A percentile compares a stretch with the other conserved stretches of the same genome.
Conservation (phyloP, 2,329 filamentous ascomycete genomes). For the Alternaria longipes region DNA sequence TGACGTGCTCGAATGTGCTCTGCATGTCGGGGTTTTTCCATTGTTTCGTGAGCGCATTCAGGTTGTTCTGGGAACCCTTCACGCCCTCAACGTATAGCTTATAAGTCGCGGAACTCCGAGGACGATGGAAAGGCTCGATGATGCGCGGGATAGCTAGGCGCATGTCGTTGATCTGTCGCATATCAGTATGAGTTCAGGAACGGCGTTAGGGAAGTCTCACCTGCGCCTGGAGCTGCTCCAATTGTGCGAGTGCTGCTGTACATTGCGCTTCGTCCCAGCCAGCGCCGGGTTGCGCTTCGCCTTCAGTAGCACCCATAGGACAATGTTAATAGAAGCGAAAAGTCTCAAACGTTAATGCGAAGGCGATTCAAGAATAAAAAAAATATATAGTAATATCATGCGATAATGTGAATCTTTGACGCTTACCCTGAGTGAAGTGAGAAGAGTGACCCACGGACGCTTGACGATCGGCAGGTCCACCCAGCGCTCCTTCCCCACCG, state of each 20-base stretch:
- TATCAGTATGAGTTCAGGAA: slow-evolving; percentile 11
- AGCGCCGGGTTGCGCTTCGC: slow-evolving; percentile 24
- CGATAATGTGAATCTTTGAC: slow-evolving; percentile 14
- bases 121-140: slow-evolving; percentile 50
- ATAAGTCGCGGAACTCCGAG: slow-evolving; percentile 47
- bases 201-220: slow-evolving; percentile 30
- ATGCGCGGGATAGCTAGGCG: slow-evolving; percentile 56
- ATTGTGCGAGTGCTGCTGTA: slow-evolving; percentile 54
- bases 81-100: slow-evolving; percentile 51
- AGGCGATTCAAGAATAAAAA: background rate
- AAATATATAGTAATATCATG: background rate
- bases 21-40: slow-evolving; percentile 53
- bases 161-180: slow-evolving; percentile 52
- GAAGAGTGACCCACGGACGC: slow-evolving; percentile 9
- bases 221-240: slow-evolving; percentile 56
- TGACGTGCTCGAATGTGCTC: slow-evolving; percentile 44
- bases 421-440: slow-evolving; percentile 16
- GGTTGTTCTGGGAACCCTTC: slow-evolving; percentile 44
- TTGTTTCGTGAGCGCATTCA: slow-evolving; percentile 49
- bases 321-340: background rate
- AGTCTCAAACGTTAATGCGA: background rate
- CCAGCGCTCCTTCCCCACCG: slow-evolving; percentile 13
- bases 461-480: slow-evolving; percentile 19
- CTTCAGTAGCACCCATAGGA: slow-evolving; percentile 29
- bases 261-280: slow-evolving; percentile 54